Percentiles rank a stretch among this genome's conserved stretches.
These are phyloP conservation scores for Peronospora destructor DNA, from an alignment of 352 stramenopile genomes.

Conservation along the genomic window DNA sequence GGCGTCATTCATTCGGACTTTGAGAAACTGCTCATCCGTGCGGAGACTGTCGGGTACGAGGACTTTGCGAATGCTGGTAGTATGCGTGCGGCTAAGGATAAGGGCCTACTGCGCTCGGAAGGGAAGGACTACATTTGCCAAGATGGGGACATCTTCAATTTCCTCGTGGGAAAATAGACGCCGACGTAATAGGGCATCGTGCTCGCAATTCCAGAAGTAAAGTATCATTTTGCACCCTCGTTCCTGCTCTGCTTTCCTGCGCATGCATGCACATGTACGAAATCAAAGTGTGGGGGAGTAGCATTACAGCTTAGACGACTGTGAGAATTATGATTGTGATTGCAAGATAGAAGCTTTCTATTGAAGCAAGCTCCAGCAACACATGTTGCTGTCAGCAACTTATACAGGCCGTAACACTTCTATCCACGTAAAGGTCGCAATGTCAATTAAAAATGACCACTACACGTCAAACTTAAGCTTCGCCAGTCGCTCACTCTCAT, in stretches of 20 bases:
- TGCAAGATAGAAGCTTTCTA: neutral
- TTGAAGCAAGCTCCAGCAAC: neutral
- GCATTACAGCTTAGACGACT: neutral
- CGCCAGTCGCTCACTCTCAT: slow-evolving; percentile 25
- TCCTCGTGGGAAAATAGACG: slow-evolving; percentile 76
- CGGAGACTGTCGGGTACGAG: slow-evolving; percentile 95
- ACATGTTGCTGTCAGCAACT: neutral
- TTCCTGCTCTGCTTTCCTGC: no score
- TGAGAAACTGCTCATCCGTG: slow-evolving; percentile 79
- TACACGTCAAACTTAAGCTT: slow-evolving; percentile 20
- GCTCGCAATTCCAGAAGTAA: no score
- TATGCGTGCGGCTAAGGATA: slow-evolving; percentile 92
- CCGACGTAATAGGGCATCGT: neutral
- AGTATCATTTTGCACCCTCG: no score
- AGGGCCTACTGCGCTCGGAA: slow-evolving; percentile 90
- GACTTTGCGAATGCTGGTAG: slow-evolving; percentile 90
- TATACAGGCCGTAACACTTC: neutral
- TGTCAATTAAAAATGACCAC: neutral
- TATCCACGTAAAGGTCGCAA: no score
- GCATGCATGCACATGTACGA: no score
- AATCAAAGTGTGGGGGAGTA: neutral
- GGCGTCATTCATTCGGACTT: slow-evolving; percentile 87
- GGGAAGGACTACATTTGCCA: slow-evolving; percentile 98
- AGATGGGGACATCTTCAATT: slow-evolving; percentile 98
- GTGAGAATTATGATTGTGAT: neutral